These are phyloP conservation scores for Beta macrorhiza DNA, from an alignment of 179 eudicot species.

Conservation along the genomic window DNA sequence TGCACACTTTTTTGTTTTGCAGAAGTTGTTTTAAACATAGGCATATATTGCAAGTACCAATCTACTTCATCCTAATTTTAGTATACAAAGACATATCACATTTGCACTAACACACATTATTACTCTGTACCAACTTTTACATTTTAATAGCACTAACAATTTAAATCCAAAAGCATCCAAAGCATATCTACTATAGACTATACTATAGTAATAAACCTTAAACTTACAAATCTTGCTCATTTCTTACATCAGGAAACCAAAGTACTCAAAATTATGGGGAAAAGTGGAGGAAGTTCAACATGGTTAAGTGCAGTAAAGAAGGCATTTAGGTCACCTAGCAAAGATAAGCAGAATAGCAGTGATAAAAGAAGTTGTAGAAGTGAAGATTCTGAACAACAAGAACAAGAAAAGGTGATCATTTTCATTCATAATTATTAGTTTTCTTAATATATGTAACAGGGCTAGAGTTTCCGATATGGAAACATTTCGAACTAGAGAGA, in stretches of 20 bases:
- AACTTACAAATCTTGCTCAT: neutral
- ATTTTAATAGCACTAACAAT: conserved; percentile 9
- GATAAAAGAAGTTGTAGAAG: conserved; percentile 36
- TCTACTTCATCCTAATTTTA: conserved; percentile 19
- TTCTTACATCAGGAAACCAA: neutral
- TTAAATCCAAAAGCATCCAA: conserved; percentile 13
- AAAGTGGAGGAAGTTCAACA: conserved; percentile 33
- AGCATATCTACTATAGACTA: neutral
- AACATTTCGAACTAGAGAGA: too few species aligned
- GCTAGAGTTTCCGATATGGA: too few species aligned
- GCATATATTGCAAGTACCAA: conserved; percentile 11
- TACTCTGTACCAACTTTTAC: conserved; percentile 18
- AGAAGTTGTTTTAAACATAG: conserved; percentile 30
- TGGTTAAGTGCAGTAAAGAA: conserved; percentile 41
- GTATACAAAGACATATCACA: conserved; percentile 18
- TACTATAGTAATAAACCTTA: conserved; percentile 6
- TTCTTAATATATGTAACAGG: too few species aligned
- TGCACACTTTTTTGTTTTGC: conserved; percentile 27
- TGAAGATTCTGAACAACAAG: conserved; percentile 41
- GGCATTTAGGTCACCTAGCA: conserved; percentile 37
- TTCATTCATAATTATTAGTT: neutral
- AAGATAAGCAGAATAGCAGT: conserved; percentile 19
- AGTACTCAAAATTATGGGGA: conserved; percentile 21
- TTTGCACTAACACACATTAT: conserved; percentile 18
- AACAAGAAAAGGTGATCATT: conserved; percentile 37